These are phyloP conservation scores for Spergularia bocconei DNA, from an alignment of 148 eudicot genomes.

Conservation along the genomic window DNA sequence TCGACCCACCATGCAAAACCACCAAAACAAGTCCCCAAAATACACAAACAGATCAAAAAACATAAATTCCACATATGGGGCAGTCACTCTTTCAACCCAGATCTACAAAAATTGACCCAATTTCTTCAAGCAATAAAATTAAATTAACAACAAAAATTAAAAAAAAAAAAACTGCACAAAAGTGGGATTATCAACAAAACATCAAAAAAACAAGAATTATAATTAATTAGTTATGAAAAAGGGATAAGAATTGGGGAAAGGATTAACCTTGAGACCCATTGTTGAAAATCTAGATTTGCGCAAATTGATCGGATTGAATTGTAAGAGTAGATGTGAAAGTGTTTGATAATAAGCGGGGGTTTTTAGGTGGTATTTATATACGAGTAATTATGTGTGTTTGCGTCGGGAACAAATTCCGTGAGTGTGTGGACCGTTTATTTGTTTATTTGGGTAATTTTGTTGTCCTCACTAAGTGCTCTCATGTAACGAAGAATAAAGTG, in stretches of 20 bases:
- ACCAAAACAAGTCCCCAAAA: neutral
- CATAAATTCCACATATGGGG: neutral
- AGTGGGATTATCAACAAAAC: neutral
- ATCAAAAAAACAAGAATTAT: neutral
- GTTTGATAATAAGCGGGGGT: neutral
- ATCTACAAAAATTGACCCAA: neutral
- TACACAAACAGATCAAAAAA: neutral
- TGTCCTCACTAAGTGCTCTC: neutral
- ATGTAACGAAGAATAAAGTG: neutral
- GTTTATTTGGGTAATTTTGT: neutral
- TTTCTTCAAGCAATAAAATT: neutral
- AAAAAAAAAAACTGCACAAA: neutral
- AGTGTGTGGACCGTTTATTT: neutral
- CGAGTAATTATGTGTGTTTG: neutral
- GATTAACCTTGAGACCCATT: neutral
- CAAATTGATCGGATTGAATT: neutral
- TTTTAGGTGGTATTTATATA: neutral
- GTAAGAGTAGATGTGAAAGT: neutral
- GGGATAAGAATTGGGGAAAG: neutral
- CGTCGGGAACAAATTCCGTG: neutral
- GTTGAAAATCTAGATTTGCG: neutral
- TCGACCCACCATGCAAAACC: neutral
- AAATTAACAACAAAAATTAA: neutral
- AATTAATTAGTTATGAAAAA: neutral
- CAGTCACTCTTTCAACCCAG: neutral